Evolutionary conservation across 768 basidiomycete genomes (phyloP), one percentile per base, ranked within the genome.

Genomic region (Pulveroboletus sp.): DNA sequence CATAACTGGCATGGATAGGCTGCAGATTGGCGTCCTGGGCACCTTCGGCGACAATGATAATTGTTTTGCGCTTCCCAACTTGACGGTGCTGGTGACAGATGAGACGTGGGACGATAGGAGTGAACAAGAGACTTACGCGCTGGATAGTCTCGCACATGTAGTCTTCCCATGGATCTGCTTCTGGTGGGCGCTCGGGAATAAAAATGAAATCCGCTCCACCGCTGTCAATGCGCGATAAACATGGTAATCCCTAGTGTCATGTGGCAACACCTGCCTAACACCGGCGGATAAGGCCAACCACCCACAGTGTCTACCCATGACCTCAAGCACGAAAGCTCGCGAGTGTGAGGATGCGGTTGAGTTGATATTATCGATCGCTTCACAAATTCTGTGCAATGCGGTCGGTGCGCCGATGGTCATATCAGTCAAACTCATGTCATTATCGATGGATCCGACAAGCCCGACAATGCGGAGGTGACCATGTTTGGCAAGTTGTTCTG

Each of bases 251-350:
- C 26, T 21, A 18, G 27, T 24, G 18, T 1, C 15, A 31, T 39
- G 7, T 6, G 14, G 35, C 4, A 14, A 31, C 5, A 72, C 81
- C 51, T 61, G 89, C 85, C 89, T 89, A 43, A 97, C 86, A 54
- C 89, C 93, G 10, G 93, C 96, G 61, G 93, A 77, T 21, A 98
- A 75, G 3, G 96, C 93, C 15, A 98, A 76, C 96, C 96, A 99
- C n/a, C 96, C 96, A 69, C 96, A 98, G 66, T 98, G 91, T 49
- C 95, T 76, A n/a, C 96, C 96, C 96, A 98, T 99, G 46, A 98
- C 96, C 69, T 98, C 96, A 36, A 99, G 77, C 37, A 99, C 94
- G 68, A 99, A 99, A 0, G 96, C 96, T 50, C 96, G 81, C 27
- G 93, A 97, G 69, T 99, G 96, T 48, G 92, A 95, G 55, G 80